These are phyloP conservation scores for Sphaerulina vaccinii DNA, from an alignment of 2,329 filamentous ascomycete genomes.

Conservation along the genomic window DNA sequence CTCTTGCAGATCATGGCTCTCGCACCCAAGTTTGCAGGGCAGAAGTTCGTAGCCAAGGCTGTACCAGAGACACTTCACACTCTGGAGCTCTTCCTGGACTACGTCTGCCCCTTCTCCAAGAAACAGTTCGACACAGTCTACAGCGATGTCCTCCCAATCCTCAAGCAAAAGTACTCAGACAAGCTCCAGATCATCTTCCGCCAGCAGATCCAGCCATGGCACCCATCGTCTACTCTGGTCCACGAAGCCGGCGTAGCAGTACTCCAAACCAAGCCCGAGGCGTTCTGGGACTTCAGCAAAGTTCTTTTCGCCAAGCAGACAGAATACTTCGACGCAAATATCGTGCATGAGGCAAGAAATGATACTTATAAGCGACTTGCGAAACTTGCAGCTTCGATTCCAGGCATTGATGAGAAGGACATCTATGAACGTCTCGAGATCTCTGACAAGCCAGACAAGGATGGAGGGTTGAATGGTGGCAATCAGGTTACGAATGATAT, in stretches of 20 bases:
- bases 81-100: conserved; percentile 72
- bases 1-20: conserved; percentile 74
- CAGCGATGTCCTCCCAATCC: conserved; percentile 61
- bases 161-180: conserved; percentile 60
- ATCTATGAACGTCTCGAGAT: conserved; percentile 70
- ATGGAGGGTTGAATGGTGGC: conserved; percentile 71
- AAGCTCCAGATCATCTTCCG: conserved; percentile 77
- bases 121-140: conserved; percentile 78
- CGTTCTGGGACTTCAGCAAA: conserved; percentile 78
- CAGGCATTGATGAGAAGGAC: conserved; percentile 69
- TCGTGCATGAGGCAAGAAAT: conserved; percentile 83
- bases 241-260: conserved; percentile 86
- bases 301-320: conserved; percentile 68
- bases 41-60: conserved; percentile 58
- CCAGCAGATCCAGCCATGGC: conserved; percentile 67
- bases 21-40: conserved; percentile 73
- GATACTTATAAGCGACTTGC: conserved; percentile 77
- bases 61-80: conserved; percentile 50
- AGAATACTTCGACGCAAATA: conserved; percentile 78
- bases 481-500: conserved; percentile 83
- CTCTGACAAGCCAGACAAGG: conserved; percentile 62
- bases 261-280: conserved; percentile 61
- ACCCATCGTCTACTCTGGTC: conserved; percentile 68
- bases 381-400: conserved; percentile 65
- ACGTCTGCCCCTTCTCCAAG: conserved; percentile 76